phyloP scores from a whole-genome alignment of 2,329 filamentous ascomycete genomes.

The Ciborinia camelliae region DNA sequence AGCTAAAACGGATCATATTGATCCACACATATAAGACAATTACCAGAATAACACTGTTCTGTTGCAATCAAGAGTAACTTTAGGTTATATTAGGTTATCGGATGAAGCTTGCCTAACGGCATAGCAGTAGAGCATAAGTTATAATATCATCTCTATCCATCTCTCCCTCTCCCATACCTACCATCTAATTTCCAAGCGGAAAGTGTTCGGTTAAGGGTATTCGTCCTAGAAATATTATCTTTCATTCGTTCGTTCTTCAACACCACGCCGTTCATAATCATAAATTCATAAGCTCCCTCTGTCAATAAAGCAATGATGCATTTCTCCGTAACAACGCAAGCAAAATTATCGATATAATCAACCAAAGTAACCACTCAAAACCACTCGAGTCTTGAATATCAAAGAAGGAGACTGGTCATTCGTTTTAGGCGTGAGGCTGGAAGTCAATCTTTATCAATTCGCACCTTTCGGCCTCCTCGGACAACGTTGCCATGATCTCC shows the following conservation, averaged over 20 bases:
- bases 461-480: slow-evolving; percentile 36
- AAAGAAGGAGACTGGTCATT: not conserved
- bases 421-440: not conserved
- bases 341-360: not conserved
- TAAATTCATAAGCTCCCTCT: not conserved
- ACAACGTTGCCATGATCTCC: slow-evolving; percentile 35
- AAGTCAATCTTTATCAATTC: slow-evolving; percentile 27
- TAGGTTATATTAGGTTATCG: slow-evolving; percentile 18
- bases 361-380: not conserved
- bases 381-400: not conserved
- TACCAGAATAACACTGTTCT: not conserved
- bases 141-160: slow-evolving; percentile 14
- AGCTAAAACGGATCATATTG: not conserved
- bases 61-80: not conserved
- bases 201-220: not conserved
- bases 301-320: slow-evolving; percentile 3
- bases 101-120: slow-evolving; percentile 3
- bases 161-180: slow-evolving; percentile 4
- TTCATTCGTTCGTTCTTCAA: not conserved
- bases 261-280: slow-evolving; percentile 1
- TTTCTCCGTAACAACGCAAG: not conserved
- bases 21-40: not conserved
- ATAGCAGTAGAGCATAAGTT: slow-evolving; percentile 19
- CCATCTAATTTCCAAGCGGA: slow-evolving; percentile 18
- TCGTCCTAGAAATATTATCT: not conserved